phyloP scores from a whole-genome alignment of 2,329 filamentous ascomycete species.

The Fusarium sp. region DNA sequence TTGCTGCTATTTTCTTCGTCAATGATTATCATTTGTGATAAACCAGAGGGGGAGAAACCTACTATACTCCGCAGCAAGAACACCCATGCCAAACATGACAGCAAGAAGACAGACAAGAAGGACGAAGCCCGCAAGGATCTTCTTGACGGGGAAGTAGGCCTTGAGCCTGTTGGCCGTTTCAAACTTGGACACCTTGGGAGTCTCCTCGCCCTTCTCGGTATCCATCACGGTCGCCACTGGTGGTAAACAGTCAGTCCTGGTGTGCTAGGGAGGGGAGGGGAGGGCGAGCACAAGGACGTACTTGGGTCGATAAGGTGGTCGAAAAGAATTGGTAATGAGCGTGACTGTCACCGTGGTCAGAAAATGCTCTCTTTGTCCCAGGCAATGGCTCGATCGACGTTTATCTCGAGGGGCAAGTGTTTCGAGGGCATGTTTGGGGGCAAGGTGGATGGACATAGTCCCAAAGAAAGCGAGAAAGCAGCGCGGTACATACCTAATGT shows the following conservation, averaged over 20 bases:
- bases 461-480: neutral
- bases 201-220: constrained; percentile 43
- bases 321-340: constrained; percentile 35
- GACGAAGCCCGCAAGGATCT: constrained; percentile 25
- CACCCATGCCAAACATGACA: constrained; percentile 50
- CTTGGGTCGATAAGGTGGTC: constrained; percentile 32
- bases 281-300: too few relatives aligned
- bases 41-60: constrained; percentile 5
- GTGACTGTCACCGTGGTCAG: constrained; percentile 38
- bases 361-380: neutral
- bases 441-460: neutral
- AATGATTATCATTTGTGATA: constrained; percentile 11
- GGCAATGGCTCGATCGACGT: neutral
- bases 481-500: constrained; percentile 17
- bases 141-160: constrained; percentile 19
- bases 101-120: constrained; percentile 33
- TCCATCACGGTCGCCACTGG: constrained; percentile 51
- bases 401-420: constrained; percentile 2
- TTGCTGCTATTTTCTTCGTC: constrained; percentile 20
- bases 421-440: neutral
- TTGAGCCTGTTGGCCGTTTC: constrained; percentile 24
- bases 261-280: neutral
- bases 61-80: constrained; percentile 50
- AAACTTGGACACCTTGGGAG: constrained; percentile 18
- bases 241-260: constrained; percentile 30